Percentiles rank a stretch among this genome's conserved stretches.
These are phyloP conservation scores for Micractinium sp. DNA, from an alignment of 139 green algal species.

Conservation along the genomic window DNA sequence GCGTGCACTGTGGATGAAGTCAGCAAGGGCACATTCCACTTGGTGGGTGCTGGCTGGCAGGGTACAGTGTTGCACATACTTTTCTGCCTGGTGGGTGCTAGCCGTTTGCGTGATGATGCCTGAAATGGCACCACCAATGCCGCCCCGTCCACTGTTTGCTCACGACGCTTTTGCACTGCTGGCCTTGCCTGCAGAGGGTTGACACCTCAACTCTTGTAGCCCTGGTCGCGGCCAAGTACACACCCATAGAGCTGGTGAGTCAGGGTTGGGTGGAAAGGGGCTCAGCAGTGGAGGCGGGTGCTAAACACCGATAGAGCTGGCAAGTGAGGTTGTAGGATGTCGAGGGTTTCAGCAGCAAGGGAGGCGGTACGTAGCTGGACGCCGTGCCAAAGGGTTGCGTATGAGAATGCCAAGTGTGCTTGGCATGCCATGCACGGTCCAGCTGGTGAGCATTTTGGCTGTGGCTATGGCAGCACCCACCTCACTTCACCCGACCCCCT, in stretches of 20 bases:
- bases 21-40: background rate
- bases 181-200: background rate
- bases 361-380: too few relatives aligned
- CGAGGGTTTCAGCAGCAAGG: too few relatives aligned
- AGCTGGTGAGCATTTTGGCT: background rate
- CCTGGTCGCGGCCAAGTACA: constrained; percentile 15
- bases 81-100: too few relatives aligned
- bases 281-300: background rate
- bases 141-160: too few relatives aligned
- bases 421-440: background rate
- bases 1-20: background rate
- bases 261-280: background rate
- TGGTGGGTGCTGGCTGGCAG: background rate
- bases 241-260: constrained; percentile 13
- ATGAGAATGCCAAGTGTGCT: too few relatives aligned
- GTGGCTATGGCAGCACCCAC: background rate
- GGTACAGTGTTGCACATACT: too few relatives aligned
- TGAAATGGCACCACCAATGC: too few relatives aligned
- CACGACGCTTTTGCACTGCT: too few relatives aligned
- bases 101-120: too few relatives aligned
- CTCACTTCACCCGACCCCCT: background rate
- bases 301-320: background rate
- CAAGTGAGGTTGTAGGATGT: too few relatives aligned
- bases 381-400: too few relatives aligned
- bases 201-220: constrained; percentile 21